Evolutionary conservation across 2,329 filamentous ascomycete genomes (phyloP), one percentile per base, ranked within the genome.

Genomic region (Apiospora pterosperma): DNA sequence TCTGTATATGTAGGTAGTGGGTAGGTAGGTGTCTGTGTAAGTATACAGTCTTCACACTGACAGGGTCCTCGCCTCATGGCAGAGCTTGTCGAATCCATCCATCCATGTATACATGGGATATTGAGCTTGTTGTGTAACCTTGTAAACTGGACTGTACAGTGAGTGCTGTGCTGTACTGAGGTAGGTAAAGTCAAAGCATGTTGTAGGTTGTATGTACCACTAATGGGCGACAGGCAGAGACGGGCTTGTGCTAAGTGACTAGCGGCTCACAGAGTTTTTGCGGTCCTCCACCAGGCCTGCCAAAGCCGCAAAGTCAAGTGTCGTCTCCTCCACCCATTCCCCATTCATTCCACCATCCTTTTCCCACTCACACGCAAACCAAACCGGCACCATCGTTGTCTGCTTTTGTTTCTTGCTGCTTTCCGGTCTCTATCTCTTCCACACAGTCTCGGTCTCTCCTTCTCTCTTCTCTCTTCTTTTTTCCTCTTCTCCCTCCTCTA

Each of bases 391-490:
- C 71, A 72, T 76, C 75, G 74, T 76, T 72, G 62, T 67, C 66
- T 67, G 64, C 63, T 71, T 69, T 65, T 70, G 69, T 71, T 66
- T 73, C 67, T 72, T 70, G 67, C 67, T 70, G 70, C 65, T 74
- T 73, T 69, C 66, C 48, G 66, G 71, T 67, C 68, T 75, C 73
- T 73, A 63, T 71, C 68, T 69, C 70, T 69, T 69, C 72, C 74
- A 72, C 68, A 55, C 48, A 55, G 48, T 34, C 28, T 55, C 48
- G 67, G 65, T 67, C 71, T 70, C 41, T 70, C 70, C 71, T 71
- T 69, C 70, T 67, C 65, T 78, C 73, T 71, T 67, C 66, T 78
- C 73, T 81, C 77, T 82, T 82, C 80, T 78, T 69, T 68, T 70
- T 70, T 70, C 70, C 68, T 69, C 65, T 73, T 71, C 73, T 71